Base-by-base conservation (phyloP, 768 basidiomycete genomes). In the Boletus vermiculosoides region DNA sequence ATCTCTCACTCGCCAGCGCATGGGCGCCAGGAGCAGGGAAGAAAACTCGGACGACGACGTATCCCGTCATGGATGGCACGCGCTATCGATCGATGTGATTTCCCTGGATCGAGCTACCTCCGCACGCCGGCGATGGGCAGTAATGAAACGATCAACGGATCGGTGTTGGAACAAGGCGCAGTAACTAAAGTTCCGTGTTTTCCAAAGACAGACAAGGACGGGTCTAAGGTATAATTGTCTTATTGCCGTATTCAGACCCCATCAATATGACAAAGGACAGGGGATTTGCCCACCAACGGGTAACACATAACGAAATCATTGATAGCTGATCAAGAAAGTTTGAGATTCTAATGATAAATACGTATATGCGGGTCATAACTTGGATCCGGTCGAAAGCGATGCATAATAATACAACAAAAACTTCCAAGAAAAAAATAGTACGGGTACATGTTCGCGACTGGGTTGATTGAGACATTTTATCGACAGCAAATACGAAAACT, bases 401-500 rank as follows among this genome's bases (percentile, higher is more conserved):
- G 66, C 55, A 67, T 66, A 48, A 46, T 47, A 48, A 69, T 72
- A 71, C 61, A 72, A 59, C 60, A 59, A 70, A n/a, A 50, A 61
- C 48, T 50, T 66, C 62, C 69, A 70, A 70, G 66, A 72, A 71
- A 55, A 58, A 15, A 22, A 16, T 23, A 54, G 57, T 65, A 72
- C 34, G 23, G 16, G 59, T 68, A 71, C 69, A 72, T 45, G 63
- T 50, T 57, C 12, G 37, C 45, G 50, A 60, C 54, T 52, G 45
- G 41, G 15, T 54, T 53, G 31, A 56, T 53, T 44, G 44, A 62
- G 36, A 59, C 58, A 45, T 57, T 69, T 67, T 58, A 48, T 60
- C 59, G 70, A 69, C 58, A 63, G 58, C 64, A 63, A 61, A 54
- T 58, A 66, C 59, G 56, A 64, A 45, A 55, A 57, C 58, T 22